These are phyloP conservation scores for Neonectria hederae DNA, from an alignment of 2,329 filamentous ascomycete species.

Conservation along the genomic window DNA sequence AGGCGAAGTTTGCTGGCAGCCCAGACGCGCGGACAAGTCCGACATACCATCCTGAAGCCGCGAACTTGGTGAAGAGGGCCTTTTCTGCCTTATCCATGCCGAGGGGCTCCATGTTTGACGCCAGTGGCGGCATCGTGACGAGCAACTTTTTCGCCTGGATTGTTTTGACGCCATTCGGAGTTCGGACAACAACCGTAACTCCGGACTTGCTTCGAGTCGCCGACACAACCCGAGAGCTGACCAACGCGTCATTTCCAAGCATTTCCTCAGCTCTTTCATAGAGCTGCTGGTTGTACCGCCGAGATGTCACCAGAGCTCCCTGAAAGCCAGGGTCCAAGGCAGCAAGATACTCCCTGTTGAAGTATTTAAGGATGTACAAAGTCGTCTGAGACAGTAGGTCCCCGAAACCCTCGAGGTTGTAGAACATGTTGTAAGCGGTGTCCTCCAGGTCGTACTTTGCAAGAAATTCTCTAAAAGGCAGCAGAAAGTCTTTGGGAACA, in stretches of 20 bases:
- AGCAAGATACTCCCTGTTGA: slow-evolving; percentile 28
- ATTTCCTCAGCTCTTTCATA: slow-evolving; percentile 22
- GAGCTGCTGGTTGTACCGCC: slow-evolving; percentile 29
- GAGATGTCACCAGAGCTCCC: slow-evolving; percentile 30
- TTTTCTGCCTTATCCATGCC: slow-evolving; percentile 18
- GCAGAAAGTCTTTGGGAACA: slow-evolving; percentile 25
- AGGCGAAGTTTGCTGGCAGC: slow-evolving; percentile 22
- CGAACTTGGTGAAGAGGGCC: slow-evolving; percentile 23
- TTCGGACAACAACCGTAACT: slow-evolving; percentile 18
- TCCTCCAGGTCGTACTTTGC: slow-evolving; percentile 26
- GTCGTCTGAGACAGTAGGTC: slow-evolving; percentile 29
- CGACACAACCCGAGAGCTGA: slow-evolving; percentile 18
- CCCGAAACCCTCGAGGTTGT: slow-evolving; percentile 30
- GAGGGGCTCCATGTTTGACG: slow-evolving; percentile 23
- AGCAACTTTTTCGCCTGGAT: slow-evolving; percentile 27
- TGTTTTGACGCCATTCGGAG: slow-evolving; percentile 8
- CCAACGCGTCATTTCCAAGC: slow-evolving; percentile 23
- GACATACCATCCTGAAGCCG: slow-evolving; percentile 31
- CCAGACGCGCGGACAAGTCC: slow-evolving; percentile 25
- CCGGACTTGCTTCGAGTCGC: slow-evolving; percentile 18
- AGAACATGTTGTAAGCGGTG: slow-evolving; percentile 28
- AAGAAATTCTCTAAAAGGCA: slow-evolving; percentile 28
- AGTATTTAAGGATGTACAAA: slow-evolving; percentile 28
- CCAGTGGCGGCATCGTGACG: slow-evolving; percentile 23
- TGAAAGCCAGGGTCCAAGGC: slow-evolving; percentile 19